Conservation (phyloP, 805 yeast species). For the Wickerhamomyces ciferrii region DNA sequence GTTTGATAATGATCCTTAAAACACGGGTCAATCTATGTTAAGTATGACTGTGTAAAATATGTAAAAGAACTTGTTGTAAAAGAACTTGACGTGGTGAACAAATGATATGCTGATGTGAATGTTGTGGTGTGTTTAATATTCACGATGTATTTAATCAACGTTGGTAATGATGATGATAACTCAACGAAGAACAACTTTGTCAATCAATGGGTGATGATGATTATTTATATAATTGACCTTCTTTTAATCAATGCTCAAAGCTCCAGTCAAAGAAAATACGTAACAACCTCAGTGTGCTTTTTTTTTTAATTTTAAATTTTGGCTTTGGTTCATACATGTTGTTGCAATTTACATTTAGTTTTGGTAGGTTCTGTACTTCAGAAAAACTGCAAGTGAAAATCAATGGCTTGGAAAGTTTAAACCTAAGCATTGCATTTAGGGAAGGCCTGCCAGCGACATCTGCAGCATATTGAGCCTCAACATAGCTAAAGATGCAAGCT, state of each 20-base stretch:
- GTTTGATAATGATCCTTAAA: background rate
- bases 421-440: background rate
- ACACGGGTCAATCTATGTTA: background rate
- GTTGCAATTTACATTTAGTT: background rate
- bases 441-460: background rate
- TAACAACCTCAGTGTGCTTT: background rate
- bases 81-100: background rate
- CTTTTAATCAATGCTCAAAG: background rate
- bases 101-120: background rate
- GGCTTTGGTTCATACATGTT: background rate
- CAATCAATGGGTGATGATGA: background rate
- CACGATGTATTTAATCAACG: background rate
- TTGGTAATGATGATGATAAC: background rate
- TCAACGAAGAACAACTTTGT: background rate
- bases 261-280: background rate
- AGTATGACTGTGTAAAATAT: background rate
- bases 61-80: background rate
- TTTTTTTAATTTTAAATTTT: background rate
- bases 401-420: background rate
- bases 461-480: background rate
- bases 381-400: conserved; percentile 9
- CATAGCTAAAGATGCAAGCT: too few species aligned
- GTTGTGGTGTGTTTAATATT: background rate
- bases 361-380: conserved; percentile 1
- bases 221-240: background rate